phyloP scores from a whole-genome alignment of 2,329 filamentous ascomycete genomes.

The Ophiobolus disseminans region DNA sequence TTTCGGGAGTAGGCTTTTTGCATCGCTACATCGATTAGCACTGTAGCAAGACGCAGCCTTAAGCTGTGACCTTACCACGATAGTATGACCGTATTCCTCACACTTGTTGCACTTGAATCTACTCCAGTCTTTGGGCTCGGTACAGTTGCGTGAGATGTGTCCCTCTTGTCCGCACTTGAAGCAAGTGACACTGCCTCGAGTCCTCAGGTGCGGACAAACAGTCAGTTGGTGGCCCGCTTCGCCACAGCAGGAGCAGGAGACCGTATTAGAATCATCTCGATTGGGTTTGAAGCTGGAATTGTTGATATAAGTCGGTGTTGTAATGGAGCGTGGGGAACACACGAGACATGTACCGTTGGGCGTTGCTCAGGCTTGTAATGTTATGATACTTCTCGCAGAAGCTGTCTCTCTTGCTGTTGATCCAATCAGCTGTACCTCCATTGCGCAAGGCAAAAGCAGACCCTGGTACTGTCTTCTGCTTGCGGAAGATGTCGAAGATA shows the following conservation, averaged over 20 bases:
- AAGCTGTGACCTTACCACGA: conserved; percentile 18
- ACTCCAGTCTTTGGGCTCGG: conserved; percentile 61
- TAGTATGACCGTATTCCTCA: conserved; percentile 50
- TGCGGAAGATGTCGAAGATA: not conserved
- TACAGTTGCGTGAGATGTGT: conserved; percentile 61
- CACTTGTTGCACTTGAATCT: conserved; percentile 66
- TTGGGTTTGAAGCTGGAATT: too few relatives aligned
- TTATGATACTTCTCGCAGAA: not conserved
- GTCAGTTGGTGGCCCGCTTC: too few relatives aligned
- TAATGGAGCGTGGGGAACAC: too few relatives aligned
- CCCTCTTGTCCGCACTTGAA: conserved; percentile 68
- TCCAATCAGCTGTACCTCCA: not conserved
- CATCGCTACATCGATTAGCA: not conserved
- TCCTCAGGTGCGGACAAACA: not conserved
- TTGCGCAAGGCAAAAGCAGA: not conserved
- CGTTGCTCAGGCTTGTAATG: too few relatives aligned
- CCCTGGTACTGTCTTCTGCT: not conserved
- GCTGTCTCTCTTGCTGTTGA: not conserved
- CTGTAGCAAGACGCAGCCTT: too few relatives aligned
- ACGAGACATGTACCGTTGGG: too few relatives aligned
- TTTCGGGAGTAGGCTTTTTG: too few relatives aligned
- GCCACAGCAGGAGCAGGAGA: too few relatives aligned
- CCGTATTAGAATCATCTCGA: too few relatives aligned
- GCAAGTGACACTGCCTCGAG: not conserved
- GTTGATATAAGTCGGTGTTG: too few relatives aligned